Evolutionary conservation across 1,139 yeast species (phyloP), one percentile per base, ranked within the genome.

Genomic region (Saccharomyces hybrid): DNA sequence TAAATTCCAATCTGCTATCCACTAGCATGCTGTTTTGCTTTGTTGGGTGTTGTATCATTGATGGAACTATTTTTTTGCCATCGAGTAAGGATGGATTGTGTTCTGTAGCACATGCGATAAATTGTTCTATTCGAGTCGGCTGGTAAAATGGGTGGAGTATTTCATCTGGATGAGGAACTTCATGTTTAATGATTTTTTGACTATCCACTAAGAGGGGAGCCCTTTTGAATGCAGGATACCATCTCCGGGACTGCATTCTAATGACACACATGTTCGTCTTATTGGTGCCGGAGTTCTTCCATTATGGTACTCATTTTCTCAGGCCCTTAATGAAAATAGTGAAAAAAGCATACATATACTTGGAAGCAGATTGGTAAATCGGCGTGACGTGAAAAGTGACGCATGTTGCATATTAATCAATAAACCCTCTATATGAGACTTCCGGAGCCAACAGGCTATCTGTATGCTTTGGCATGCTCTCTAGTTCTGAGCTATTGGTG

Each of bases 91-190:
- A 26, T 2, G 65, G 61, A 16, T 56, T 52, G 7, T 34, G 46
- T 47, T 62, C 64, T 9, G 54, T 55, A 23, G 58, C 56, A 53
- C 65, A 63, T 20, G 62, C 48, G 9, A 52, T 44, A 25, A 65
- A 59, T 38, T 61, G 61, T 46, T 65, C 68, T 9, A 58, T 50
- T 6, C 49, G 28, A 34, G 58, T 56, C 11, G 66, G 64, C 13
- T 52, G 53, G 49, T 64, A 66, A 50, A 63, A 65, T 8, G 67
- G 65, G 47, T 64, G 68, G 7, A 58, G 51, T 6, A 59, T 52
- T 42, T 63, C 59, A 11, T 54, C 54, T 5, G 60, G 57, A 14
- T 42, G 30, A 28, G 64, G 66, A 38, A 58, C 54, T 28, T 8
- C 26, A n/a, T 26, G 42, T 48, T 27, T 48, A 6, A 5, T 7